phyloP scores from a whole-genome alignment of 768 basidiomycete species.

The Butyriboletus loyo region DNA sequence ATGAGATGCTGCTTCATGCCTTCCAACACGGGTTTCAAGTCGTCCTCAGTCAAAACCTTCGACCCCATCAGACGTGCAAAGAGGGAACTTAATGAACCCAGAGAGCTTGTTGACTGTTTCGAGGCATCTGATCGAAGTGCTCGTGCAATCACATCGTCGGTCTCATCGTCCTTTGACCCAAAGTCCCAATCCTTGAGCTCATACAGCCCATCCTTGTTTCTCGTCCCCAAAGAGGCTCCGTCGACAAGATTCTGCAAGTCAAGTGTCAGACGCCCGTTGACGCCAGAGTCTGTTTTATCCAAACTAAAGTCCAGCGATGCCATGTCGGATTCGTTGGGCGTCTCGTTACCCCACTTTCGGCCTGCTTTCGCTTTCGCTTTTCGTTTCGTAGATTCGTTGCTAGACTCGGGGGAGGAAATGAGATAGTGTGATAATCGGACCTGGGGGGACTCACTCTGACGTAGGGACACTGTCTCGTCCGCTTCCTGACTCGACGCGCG shows the following conservation, averaged over 20 bases:
- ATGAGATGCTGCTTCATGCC: slow-evolving; percentile 98
- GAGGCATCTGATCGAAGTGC: slow-evolving; percentile 49
- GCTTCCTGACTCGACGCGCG: slow-evolving; percentile 49
- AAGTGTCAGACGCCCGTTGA: slow-evolving; percentile 32
- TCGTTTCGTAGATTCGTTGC: slow-evolving; percentile 59
- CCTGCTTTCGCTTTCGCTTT: slow-evolving; percentile 68
- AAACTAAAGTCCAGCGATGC: slow-evolving; percentile 85
- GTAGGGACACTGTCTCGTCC: slow-evolving; percentile 59
- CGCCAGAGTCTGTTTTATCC: slow-evolving; percentile 45
- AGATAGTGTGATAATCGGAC: background rate
- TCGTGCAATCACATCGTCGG: slow-evolving; percentile 54
- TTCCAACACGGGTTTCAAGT: slow-evolving; percentile 83
- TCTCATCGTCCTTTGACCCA: slow-evolving; percentile 38
- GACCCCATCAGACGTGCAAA: slow-evolving; percentile 85
- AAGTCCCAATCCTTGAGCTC: slow-evolving; percentile 88
- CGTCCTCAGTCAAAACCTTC: slow-evolving; percentile 76
- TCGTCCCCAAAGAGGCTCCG: slow-evolving; percentile 69
- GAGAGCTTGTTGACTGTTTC: slow-evolving; percentile 39
- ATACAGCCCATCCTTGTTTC: slow-evolving; percentile 70
- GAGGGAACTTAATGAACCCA: slow-evolving; percentile 70
- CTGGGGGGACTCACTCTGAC: slow-evolving; percentile 62
- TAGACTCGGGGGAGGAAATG: slow-evolving; percentile 35
- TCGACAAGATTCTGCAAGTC: slow-evolving; percentile 67
- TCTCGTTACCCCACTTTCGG: slow-evolving; percentile 90
- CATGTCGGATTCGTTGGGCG: slow-evolving; percentile 85